Percentiles rank a stretch among this genome's conserved stretches.
Evolutionary conservation across 2,329 filamentous ascomycete species (phyloP).

Genomic region (Talaromyces sp.): DNA sequence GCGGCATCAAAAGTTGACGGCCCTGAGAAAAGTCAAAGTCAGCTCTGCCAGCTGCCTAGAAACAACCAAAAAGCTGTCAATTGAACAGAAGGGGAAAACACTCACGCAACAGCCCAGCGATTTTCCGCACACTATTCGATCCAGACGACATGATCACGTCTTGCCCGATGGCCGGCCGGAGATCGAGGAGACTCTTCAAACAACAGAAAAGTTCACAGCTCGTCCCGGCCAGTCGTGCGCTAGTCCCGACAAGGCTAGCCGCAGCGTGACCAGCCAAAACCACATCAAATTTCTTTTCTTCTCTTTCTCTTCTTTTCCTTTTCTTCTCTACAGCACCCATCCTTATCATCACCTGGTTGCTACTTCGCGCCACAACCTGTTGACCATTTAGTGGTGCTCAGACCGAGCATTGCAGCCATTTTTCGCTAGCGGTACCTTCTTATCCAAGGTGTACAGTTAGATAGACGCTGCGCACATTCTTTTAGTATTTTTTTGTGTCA

Average conservation of each 20-base stretch:
- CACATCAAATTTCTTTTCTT: conserved; percentile 16
- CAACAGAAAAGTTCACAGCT: conserved; percentile 30
- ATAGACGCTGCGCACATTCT: conserved; percentile 84
- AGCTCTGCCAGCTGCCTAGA: not conserved
- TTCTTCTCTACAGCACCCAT: conserved; percentile 59
- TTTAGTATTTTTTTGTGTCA: not conserved
- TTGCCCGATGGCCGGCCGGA: conserved; percentile 14
- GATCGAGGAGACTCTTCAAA: conserved; percentile 5
- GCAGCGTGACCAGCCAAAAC: conserved; percentile 19
- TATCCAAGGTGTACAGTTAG: conserved; percentile 83
- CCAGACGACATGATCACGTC: conserved; percentile 34
- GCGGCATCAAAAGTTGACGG: conserved; percentile 32
- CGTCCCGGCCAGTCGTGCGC: conserved; percentile 13
- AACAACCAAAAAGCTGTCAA: not conserved
- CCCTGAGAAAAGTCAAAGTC: conserved; percentile 16
- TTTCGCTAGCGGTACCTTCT: conserved; percentile 98
- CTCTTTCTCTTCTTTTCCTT: conserved; percentile 19
- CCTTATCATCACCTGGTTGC: conserved; percentile 91
- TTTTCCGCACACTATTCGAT: conserved; percentile 36
- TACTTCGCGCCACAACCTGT: conserved; percentile 63
- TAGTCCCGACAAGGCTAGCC: conserved; percentile 23
- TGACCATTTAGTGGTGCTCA: conserved; percentile 93
- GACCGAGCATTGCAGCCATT: conserved; percentile 74
- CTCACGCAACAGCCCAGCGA: conserved; percentile 35
- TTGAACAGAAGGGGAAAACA: conserved; percentile 5